These are phyloP conservation scores for Aspergillus vadensis DNA, from an alignment of 2,329 filamentous ascomycete species.

Conservation along the genomic window DNA sequence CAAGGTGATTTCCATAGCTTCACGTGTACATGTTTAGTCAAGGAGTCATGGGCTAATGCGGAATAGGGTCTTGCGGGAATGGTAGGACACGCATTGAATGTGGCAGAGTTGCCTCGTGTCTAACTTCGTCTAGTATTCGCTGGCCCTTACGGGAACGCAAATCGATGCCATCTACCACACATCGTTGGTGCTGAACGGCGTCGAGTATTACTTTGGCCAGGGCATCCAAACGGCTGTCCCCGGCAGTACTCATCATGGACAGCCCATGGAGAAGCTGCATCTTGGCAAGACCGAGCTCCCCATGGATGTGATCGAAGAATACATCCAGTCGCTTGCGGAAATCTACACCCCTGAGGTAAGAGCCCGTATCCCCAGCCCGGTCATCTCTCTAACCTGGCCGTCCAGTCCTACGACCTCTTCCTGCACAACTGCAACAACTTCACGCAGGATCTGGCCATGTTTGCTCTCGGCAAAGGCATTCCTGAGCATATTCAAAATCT, in stretches of 20 bases:
- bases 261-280: conserved; percentile 72
- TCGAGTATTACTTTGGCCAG: conserved; percentile 88
- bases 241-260: conserved; percentile 82
- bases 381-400: conserved; percentile 14
- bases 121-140: conserved; percentile 53
- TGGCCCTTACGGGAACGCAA: conserved; percentile 63
- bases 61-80: conserved; percentile 57
- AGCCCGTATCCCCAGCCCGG: background rate
- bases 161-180: conserved; percentile 97
- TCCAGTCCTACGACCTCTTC: conserved; percentile 82
- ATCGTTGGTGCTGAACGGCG: conserved; percentile 77
- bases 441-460: conserved; percentile 86
- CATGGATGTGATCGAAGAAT: conserved; percentile 80
- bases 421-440: conserved; percentile 98
- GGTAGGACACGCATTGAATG: conserved; percentile 34
- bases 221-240: conserved; percentile 80
- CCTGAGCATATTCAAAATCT: conserved; percentile 83
- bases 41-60: conserved; percentile 22
- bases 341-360: conserved; percentile 78
- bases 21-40: background rate
- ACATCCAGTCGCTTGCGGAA: conserved; percentile 77
- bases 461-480: conserved; percentile 84
- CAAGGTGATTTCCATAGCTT: conserved; percentile 40
- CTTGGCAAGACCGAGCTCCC: conserved; percentile 79
- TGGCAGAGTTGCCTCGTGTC: conserved; percentile 3